Evolutionary conservation across 805 yeast genomes (phyloP).

Genomic region (Candida nonsorbophila): DNA sequence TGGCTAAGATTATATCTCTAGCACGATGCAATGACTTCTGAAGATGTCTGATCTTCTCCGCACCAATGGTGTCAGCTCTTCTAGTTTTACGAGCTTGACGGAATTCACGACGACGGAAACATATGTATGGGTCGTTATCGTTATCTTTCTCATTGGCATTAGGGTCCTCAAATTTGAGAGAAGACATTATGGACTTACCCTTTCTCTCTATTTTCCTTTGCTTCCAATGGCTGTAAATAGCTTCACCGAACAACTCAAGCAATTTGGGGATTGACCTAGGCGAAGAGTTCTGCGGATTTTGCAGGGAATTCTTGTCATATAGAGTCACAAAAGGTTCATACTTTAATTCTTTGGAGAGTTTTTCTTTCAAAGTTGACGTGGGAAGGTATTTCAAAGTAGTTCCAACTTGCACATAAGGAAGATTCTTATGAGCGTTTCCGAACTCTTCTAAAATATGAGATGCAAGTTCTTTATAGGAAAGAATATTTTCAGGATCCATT

Average conservation of each 20-base stretch:
- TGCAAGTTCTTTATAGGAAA: conserved; percentile 65
- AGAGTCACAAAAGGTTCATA: conserved; percentile 54
- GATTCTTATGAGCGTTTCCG: conserved; percentile 19
- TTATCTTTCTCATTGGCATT: conserved; percentile 68
- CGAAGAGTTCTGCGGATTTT: conserved; percentile 7
- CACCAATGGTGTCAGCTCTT: conserved; percentile 85
- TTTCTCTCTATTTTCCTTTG: conserved; percentile 59
- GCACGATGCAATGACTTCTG: conserved; percentile 77
- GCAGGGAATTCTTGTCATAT: conserved; percentile 43
- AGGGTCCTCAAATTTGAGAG: conserved; percentile 79
- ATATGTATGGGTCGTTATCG: conserved; percentile 89
- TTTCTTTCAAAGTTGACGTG: conserved; percentile 52
- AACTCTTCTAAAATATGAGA: conserved; percentile 38
- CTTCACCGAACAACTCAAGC: conserved; percentile 55
- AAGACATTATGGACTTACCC: conserved; percentile 71
- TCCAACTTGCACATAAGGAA: conserved; percentile 23
- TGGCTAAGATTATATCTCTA: conserved; percentile 57
- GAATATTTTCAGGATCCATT: conserved; percentile 76
- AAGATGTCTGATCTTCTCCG: conserved; percentile 71
- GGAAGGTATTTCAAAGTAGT: conserved; percentile 35
- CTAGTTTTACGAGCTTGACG: conserved; percentile 95
- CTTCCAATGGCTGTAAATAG: conserved; percentile 79
- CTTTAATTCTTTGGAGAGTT: conserved; percentile 51
- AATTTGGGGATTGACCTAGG: conserved; percentile 43
- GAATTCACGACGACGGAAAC: conserved; percentile 92